A percentile compares a stretch with the other conserved stretches of the same genome.
Conservation (phyloP, 371 early-diverging fungal genomes). For the Apophysomyces elegans region DNA sequence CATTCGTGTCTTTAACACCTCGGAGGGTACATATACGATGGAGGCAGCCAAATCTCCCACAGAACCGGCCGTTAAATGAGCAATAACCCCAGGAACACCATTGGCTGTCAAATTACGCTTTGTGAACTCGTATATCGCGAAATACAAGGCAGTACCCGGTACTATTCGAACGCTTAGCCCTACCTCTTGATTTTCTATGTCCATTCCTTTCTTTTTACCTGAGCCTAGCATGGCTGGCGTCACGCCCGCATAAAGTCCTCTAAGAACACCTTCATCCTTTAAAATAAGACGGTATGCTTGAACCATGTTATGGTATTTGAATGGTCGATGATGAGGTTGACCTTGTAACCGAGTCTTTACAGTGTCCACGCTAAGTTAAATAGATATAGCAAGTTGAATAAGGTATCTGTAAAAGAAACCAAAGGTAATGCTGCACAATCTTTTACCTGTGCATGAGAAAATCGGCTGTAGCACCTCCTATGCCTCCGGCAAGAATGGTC, state of each 20-base stretch:
- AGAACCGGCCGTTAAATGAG: conserved; percentile 75
- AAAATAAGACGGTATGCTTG: conserved; percentile 69
- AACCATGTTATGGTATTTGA: conserved; percentile 67
- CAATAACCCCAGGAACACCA: conserved; percentile 61
- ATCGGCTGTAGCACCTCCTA: conserved; percentile 77
- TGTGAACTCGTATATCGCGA: conserved; percentile 75
- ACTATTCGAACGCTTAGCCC: conserved; percentile 37
- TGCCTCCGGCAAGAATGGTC: conserved; percentile 71
- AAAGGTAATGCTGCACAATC: neutral
- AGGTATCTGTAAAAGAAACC: too few relatives aligned
- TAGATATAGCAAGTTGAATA: too few relatives aligned
- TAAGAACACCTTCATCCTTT: conserved; percentile 69
- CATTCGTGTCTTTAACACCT: conserved; percentile 81
- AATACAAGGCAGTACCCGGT: conserved; percentile 73
- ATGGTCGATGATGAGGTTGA: conserved; percentile 57
- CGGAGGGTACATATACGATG: conserved; percentile 78
- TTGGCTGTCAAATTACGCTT: conserved; percentile 66
- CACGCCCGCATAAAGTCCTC: conserved; percentile 78
- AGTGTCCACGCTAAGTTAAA: conserved; percentile 64
- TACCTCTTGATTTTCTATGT: conserved; percentile 12
- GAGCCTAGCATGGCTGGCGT: conserved; percentile 80
- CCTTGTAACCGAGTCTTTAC: conserved; percentile 81
- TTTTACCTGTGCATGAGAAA: conserved; percentile 74
- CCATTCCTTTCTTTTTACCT: conserved; percentile 33
- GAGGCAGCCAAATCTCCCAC: conserved; percentile 78